Percentiles rank a stretch among this genome's conserved stretches.
Evolutionary conservation across 108 stramenopile species (phyloP).

Genomic region (Skeletonema marinoi): DNA sequence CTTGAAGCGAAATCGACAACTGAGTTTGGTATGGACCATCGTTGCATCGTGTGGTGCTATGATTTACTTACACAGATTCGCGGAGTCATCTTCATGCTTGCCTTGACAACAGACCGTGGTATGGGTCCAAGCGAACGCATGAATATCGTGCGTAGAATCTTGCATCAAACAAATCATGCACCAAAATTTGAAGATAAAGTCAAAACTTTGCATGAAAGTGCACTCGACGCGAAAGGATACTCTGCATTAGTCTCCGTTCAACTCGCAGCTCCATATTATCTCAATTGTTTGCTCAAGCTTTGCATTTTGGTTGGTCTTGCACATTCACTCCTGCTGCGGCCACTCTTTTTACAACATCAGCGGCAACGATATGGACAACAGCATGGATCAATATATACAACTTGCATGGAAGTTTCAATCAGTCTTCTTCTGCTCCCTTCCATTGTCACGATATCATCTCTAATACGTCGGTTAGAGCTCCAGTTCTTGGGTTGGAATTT

Average conservation of each 20-base stretch:
- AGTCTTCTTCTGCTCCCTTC: conserved; percentile 12
- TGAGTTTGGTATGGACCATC: conserved; percentile 79
- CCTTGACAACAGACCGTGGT: conserved; percentile 26
- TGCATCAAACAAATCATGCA: not conserved
- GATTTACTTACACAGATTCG: conserved; percentile 60
- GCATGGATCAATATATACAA: not conserved
- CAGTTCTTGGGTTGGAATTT: not conserved
- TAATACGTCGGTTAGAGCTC: not conserved
- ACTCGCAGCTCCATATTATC: conserved; percentile 41
- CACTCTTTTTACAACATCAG: not conserved
- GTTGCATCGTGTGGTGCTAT: conserved; percentile 86
- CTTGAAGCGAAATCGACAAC: not conserved
- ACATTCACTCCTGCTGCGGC: conserved; percentile 10
- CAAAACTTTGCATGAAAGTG: conserved; percentile 1
- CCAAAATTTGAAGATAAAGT: conserved; percentile 6
- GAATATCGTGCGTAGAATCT: conserved; percentile 11
- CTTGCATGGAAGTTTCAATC: conserved; percentile 1
- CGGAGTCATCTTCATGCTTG: conserved; percentile 53
- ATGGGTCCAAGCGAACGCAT: conserved; percentile 17
- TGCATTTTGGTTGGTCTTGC: conserved; percentile 17
- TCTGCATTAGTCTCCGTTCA: conserved; percentile 29
- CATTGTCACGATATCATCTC: conserved; percentile 4
- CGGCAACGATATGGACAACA: not conserved
- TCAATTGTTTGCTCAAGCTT: conserved; percentile 41
- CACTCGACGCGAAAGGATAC: conserved; percentile 21